Evolutionary conservation across 1,284 basidiomycete genomes (phyloP), one percentile per base, ranked within the genome.

Genomic region (Austropuccinia psidii): DNA sequence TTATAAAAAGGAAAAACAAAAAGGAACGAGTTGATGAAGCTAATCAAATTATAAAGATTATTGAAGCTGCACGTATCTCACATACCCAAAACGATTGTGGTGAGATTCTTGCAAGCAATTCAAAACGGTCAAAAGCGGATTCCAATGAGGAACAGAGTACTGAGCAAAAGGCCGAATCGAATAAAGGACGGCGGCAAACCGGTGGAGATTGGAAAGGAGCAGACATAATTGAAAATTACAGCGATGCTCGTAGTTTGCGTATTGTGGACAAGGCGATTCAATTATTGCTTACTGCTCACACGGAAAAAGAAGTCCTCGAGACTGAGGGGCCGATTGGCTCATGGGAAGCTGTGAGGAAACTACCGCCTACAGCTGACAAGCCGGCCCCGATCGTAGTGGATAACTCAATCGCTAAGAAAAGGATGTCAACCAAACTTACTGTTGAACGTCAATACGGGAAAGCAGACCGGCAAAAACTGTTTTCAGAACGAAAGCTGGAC

Each of bases 1-100:
- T 35, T 98, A 98, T 85, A 95, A 95, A 83, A 84, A 87, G n/a
- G 90, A 93, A 4, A 90, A 93, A 82, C 88, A 89, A 82, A 83
- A 87, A 89, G 80, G 93, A 96, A 77, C 84, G 85, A 58, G 90
- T 89, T 69, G 89, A 92, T 78, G 92, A 94, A 82, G 89, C 87
- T 77, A 83, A 87, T 75, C 91, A 96, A 79, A 91, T 98, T 85
- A 88, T 84, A 15, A 83, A 87, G 72, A 89, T 98, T 75, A 91
- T 97, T 11, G 35, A 79, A 78, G 78, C 80, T n/a, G 80, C 80
- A 6, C 76, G 76, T 45, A 76, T 77, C 5, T 75, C 80, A 1
- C 79, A 82, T 75, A 80, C 15, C 77, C 77, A 7, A 76, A 78
- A 58, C 74, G 76, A 33, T 74, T 77, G 76, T 19, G 74, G 77